Percentiles rank a stretch among this genome's conserved stretches.
phyloP scores from a whole-genome alignment of 192 early-diverging fungal species.

The Cladochytrium replicatum region DNA sequence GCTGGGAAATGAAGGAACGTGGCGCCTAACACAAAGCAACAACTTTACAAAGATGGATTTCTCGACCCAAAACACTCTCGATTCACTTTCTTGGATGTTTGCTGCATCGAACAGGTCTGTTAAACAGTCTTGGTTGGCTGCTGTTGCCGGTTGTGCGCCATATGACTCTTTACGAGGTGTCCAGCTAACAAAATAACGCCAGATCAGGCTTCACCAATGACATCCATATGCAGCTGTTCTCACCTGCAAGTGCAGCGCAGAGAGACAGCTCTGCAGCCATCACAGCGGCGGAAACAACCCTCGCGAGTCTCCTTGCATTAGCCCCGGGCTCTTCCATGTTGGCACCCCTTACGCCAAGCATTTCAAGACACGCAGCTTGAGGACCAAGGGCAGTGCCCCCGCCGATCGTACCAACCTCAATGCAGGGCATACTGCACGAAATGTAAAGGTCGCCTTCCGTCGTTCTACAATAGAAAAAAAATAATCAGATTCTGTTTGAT shows the following conservation, averaged over 20 bases:
- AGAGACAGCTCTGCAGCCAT: conserved; percentile 90
- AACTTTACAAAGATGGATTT: too few species aligned
- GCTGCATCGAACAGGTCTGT: too few species aligned
- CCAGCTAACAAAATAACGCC: conserved; percentile 39
- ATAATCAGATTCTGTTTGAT: conserved; percentile 1
- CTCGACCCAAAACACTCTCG: too few species aligned
- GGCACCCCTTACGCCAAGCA: conserved; percentile 79
- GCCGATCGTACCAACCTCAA: conserved; percentile 90
- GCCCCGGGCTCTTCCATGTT: conserved; percentile 65
- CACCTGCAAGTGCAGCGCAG: conserved; percentile 63
- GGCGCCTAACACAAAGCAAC: too few species aligned
- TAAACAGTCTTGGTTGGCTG: too few species aligned
- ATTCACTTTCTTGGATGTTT: too few species aligned
- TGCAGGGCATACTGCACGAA: conserved; percentile 85
- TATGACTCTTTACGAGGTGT: conserved; percentile 80
- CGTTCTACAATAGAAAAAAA: conserved; percentile 38
- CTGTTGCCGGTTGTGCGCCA: conserved; percentile 68
- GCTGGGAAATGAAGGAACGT: too few species aligned
- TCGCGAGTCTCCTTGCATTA: conserved; percentile 76
- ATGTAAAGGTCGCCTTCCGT: conserved; percentile 69
- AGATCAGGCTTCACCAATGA: not conserved
- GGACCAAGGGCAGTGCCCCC: conserved; percentile 78
- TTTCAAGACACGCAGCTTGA: conserved; percentile 77
- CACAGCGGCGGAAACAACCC: conserved; percentile 76
- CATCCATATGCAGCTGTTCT: not conserved